Evolutionary conservation across 148 eudicot genomes (phyloP).

Genomic region (Chenopodium berlandieri): DNA sequence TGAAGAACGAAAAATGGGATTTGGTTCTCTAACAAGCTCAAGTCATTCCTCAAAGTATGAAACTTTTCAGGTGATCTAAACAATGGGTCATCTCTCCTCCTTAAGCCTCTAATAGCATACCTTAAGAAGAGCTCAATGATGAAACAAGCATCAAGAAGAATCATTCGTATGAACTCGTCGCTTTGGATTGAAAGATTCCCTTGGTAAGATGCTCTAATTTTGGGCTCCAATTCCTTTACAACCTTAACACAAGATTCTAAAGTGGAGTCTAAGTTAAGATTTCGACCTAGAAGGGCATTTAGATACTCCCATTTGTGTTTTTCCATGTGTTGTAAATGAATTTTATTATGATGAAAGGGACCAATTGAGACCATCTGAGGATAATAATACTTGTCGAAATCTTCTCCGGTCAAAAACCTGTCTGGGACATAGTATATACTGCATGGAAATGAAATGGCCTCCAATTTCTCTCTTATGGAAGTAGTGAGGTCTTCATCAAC

Average conservation of each 20-base stretch:
- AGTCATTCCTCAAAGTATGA: conserved; percentile 38
- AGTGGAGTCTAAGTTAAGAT: conserved; percentile 19
- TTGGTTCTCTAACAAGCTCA: conserved; percentile 58
- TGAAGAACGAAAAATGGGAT: conserved; percentile 52
- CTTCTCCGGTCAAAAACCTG: conserved; percentile 15
- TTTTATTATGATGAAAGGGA: conserved; percentile 45
- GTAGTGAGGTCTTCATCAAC: conserved; percentile 18
- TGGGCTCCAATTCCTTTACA: conserved; percentile 43
- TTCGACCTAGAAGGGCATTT: conserved; percentile 38
- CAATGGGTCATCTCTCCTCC: conserved; percentile 49
- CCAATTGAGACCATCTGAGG: conserved; percentile 58
- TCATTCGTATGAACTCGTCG: conserved; percentile 41
- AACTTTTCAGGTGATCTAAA: conserved; percentile 30
- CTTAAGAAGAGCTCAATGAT: conserved; percentile 56
- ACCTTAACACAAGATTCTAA: conserved; percentile 37
- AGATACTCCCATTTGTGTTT: conserved; percentile 55
- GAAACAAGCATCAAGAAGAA: conserved; percentile 56
- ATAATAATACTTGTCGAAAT: conserved; percentile 24
- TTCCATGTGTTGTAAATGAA: conserved; percentile 33
- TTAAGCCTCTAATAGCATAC: conserved; percentile 34
- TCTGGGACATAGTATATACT: conserved; percentile 36
- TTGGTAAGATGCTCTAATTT: conserved; percentile 46
- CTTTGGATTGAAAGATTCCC: conserved; percentile 25
- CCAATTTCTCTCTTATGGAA: conserved; percentile 38
- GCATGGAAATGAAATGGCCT: conserved; percentile 27